Base-by-base conservation (phyloP, 768 basidiomycete genomes). In the Sporobolomyces roseus region DNA sequence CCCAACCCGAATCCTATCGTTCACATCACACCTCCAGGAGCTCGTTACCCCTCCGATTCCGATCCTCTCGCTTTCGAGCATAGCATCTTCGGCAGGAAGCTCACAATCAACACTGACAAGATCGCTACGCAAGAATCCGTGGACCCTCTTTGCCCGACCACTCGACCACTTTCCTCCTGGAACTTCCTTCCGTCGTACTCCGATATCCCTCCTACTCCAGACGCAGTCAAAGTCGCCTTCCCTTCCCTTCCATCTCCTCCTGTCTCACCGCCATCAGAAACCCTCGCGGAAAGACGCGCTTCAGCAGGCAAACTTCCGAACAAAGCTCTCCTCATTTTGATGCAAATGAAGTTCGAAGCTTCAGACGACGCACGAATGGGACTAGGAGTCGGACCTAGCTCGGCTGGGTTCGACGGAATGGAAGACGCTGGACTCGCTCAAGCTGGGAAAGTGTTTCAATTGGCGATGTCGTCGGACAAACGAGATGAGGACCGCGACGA, bases 281-380 rank as follows among this genome's bases (percentile, higher is more conserved):
- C 32, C 41, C 55, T 73, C 36, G 64, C 65, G 1, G 64, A 64
- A 19, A 64, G 71, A 5, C 59, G 71, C 0, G 71, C 67, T 1
- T 58, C 67, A 8, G 25, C 49, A 6, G 71, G 71, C 36, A 60
- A 61, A 60, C 56, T 73, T 13, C 61, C 71, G 46, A 63, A 45
- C 56, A 61, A 56, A 48, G 65, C 72, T n/a, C 72, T 73, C 13
- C 29, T 66, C 23, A 54, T 54, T 23, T 58, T 73, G 7, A 67
- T 69, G 51, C 54, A 61, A 51, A 73, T 73, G 72, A 68, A 68
- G n/a, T 64, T 73, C 68, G 72, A 69, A 53, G 5, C 64, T 36
- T 61, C 64, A 4, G 19, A 52, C 36, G 61, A 58, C 3, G 67
- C 67, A 9, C 67, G 67, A 1, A 64, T 63, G 61, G 72, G 72